Conservation (phyloP, 768 basidiomycete genomes). For the Tulasnella sp. region DNA sequence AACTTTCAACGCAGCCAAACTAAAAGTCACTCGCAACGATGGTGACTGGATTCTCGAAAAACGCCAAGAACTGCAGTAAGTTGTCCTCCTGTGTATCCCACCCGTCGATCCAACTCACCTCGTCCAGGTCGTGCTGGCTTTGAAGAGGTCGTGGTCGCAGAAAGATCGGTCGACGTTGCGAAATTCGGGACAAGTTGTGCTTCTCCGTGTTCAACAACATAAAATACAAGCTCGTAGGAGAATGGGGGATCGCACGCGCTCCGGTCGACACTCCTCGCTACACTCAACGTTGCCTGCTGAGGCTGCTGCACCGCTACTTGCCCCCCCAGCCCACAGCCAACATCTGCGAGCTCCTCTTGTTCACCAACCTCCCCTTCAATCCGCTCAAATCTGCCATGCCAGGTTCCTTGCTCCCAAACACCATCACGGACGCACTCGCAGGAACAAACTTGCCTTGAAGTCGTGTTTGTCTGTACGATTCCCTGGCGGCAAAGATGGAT, state of each 20-base stretch:
- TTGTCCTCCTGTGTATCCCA: conserved; percentile 37
- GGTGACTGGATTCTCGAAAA: conserved; percentile 39
- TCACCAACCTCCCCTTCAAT: neutral
- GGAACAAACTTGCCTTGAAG: neutral
- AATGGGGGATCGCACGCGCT: too few species aligned
- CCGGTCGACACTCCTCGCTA: too few species aligned
- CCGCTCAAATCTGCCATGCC: neutral
- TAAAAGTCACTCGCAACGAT: conserved; percentile 34
- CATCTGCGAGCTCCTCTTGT: neutral
- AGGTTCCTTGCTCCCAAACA: neutral
- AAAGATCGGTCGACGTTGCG: neutral
- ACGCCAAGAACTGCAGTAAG: conserved; percentile 38
- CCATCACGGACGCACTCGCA: neutral
- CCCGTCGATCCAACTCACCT: conserved; percentile 33
- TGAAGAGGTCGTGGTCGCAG: neutral
- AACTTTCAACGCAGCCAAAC: neutral
- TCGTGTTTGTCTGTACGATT: neutral
- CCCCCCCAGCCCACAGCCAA: too few species aligned
- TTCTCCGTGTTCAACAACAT: neutral
- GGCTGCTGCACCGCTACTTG: neutral
- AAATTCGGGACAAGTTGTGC: neutral
- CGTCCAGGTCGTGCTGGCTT: conserved; percentile 7
- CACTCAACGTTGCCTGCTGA: neutral
- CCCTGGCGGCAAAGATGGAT: neutral
- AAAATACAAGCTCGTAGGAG: too few species aligned